Conservation (phyloP, 2,329 filamentous ascomycete species). For the Pestalotiopsis sp. region DNA sequence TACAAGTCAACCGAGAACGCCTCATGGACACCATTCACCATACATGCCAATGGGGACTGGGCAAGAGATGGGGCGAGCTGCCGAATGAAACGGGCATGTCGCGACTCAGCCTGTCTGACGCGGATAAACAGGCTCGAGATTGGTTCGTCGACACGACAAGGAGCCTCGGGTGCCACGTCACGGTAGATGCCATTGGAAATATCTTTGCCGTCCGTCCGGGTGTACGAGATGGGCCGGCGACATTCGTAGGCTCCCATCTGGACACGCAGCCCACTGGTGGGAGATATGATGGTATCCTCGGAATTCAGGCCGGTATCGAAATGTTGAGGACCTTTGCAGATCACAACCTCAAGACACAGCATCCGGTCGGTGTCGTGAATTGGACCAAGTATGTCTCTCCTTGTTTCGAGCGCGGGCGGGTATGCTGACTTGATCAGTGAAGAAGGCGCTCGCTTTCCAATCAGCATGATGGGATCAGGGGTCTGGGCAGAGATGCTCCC, state of each 20-base stretch:
- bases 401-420: too few species aligned
- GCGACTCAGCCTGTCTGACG: slow-evolving; percentile 70
- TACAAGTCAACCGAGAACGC: slow-evolving; percentile 6
- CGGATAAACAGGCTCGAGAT: slow-evolving; percentile 71
- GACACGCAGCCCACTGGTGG: slow-evolving; percentile 69
- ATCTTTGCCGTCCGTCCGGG: slow-evolving; percentile 76
- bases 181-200: slow-evolving; percentile 78
- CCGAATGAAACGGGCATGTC: slow-evolving; percentile 76
- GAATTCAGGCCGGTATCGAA: slow-evolving; percentile 74
- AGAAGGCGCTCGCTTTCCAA: slow-evolving; percentile 80
- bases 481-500: slow-evolving; percentile 76
- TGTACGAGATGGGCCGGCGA: slow-evolving; percentile 59
- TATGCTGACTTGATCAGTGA: slow-evolving; percentile 54
- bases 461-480: slow-evolving; percentile 73
- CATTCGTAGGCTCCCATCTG: slow-evolving; percentile 72
- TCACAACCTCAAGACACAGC: slow-evolving; percentile 68
- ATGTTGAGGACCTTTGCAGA: slow-evolving; percentile 71
- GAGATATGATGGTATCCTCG: slow-evolving; percentile 77
- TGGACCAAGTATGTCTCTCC: slow-evolving; percentile 63
- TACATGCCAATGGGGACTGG: slow-evolving; percentile 9
- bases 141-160: slow-evolving; percentile 73
- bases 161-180: slow-evolving; percentile 67
- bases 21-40: slow-evolving; percentile 19
- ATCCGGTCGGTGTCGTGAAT: slow-evolving; percentile 74
- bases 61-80: slow-evolving; percentile 34